Percentiles rank a stretch among this genome's conserved stretches.
These are phyloP conservation scores for Penicillium canariense DNA, from an alignment of 495 filamentous ascomycete genomes.

Conservation along the genomic window DNA sequence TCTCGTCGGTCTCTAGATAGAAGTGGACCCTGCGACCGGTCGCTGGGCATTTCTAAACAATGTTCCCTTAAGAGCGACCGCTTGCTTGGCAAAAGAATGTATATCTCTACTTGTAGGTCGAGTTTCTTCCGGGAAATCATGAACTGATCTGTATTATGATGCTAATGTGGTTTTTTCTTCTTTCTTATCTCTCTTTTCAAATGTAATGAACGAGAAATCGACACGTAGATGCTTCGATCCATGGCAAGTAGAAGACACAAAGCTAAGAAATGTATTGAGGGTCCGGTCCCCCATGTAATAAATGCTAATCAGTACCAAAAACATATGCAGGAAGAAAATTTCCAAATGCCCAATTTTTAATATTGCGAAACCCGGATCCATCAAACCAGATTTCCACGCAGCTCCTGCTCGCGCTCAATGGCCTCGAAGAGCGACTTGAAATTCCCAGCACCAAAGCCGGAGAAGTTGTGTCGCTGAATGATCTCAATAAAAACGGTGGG, in stretches of 20 bases:
- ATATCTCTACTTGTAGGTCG: too few relatives aligned
- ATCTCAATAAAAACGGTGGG: slow-evolving; percentile 95
- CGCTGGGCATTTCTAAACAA: neutral
- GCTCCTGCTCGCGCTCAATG: slow-evolving; percentile 83
- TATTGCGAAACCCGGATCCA: neutral
- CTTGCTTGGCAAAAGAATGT: too few relatives aligned
- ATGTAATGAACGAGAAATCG: too few relatives aligned
- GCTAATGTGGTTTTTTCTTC: too few relatives aligned
- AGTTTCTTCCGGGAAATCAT: too few relatives aligned
- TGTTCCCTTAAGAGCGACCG: too few relatives aligned
- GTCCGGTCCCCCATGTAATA: neutral
- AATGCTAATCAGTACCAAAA: neutral
- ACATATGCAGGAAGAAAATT: neutral
- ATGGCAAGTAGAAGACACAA: too few relatives aligned
- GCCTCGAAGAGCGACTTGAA: slow-evolving; percentile 93
- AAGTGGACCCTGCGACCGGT: neutral
- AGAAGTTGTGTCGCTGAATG: slow-evolving; percentile 83
- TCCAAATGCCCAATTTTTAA: neutral
- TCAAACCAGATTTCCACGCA: slow-evolving; percentile 70
- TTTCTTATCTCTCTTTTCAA: too few relatives aligned
- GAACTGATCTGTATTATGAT: too few relatives aligned
- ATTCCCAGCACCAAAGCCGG: slow-evolving; percentile 90
- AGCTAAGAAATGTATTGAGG: neutral
- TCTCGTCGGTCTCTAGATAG: too few relatives aligned
- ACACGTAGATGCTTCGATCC: too few relatives aligned